A percentile compares a stretch with the other conserved stretches of the same genome.
Evolutionary conservation across 306 rosid genomes (phyloP).

Genomic region (Luffa acutangula): DNA sequence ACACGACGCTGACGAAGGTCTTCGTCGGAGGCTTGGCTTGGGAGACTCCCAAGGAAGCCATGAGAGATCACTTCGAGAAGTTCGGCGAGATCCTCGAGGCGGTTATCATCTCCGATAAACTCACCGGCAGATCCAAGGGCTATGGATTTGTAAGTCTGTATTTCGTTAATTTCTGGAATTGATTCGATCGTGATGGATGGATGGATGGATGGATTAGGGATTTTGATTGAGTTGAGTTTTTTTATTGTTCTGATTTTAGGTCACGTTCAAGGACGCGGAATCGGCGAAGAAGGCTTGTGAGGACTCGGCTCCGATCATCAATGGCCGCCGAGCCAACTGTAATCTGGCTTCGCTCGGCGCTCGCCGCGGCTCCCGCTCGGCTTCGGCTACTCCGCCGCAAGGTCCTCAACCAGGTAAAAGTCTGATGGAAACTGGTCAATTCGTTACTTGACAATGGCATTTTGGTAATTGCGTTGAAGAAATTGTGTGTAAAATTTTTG

Average conservation of each 20-base stretch:
- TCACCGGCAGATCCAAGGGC: constrained; percentile 89
- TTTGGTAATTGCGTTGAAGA: neutral
- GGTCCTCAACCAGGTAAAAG: constrained; percentile 13
- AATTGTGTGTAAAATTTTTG: constrained; percentile 2
- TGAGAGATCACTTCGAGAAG: constrained; percentile 55
- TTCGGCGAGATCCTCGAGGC: constrained; percentile 83
- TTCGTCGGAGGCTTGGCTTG: constrained; percentile 84
- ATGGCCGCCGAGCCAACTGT: constrained; percentile 78
- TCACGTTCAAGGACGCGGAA: constrained; percentile 69
- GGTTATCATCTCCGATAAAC: constrained; percentile 73
- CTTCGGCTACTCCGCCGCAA: constrained; percentile 34
- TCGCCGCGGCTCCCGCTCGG: constrained; percentile 39
- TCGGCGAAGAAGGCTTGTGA: constrained; percentile 87
- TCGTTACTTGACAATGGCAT: constrained; percentile 2
- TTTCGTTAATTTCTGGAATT: neutral
- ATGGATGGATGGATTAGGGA: neutral
- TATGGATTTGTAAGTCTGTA: constrained; percentile 63
- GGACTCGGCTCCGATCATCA: constrained; percentile 58
- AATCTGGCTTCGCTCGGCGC: constrained; percentile 78
- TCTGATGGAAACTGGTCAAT: neutral
- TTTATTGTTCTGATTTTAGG: constrained; percentile 18
- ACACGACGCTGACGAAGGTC: constrained; percentile 69
- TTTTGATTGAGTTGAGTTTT: no score
- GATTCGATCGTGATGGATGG: no score
- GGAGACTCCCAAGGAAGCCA: constrained; percentile 78